Base-by-base conservation (phyloP, 2,329 filamentous ascomycete genomes). In the Passalora sequoiae region DNA sequence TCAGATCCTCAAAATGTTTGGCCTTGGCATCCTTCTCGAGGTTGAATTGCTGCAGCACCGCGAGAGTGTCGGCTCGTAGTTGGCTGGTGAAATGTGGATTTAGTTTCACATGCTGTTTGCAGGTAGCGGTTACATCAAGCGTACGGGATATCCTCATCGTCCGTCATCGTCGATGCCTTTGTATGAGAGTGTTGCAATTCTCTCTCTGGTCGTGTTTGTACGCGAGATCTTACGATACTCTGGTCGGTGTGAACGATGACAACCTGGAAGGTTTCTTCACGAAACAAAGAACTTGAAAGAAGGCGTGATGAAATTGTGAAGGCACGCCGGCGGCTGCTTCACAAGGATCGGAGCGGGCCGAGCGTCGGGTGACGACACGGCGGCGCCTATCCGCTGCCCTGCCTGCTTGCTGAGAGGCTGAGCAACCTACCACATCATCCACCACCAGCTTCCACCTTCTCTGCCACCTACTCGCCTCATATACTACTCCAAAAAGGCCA, bases 1-100 rank as follows among this genome's bases (percentile, higher is more conserved):
- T 81, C 40, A 91, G 69, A 49, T 80, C 74, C 61, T 85, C 79
- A 53, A 91, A 87, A 38, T 77, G 75, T 57, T 81, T 77, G 46
- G 74, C 71, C 44, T 77, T 75, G 10, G 75, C 75, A 61, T 89
- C 83, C 51, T 81, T 78, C 63, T 91, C 86, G 35, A 73, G 69
- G 59, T 86, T 83, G 68, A 92, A 91, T 50, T 82, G 75, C 61
- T 82, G 75, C 45, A 91, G 72, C n/a, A 83, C 81, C 19, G 75
- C 75, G 30, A 89, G 72, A 3, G 86, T 75, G 49, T 77, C 73
- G 27, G 76, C 69, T 4, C 85, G 85, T 47, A 92, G 77, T 46
- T 73, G 71, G 47, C 80, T 83, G 55, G 19, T n/a, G n/a, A 39
- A 8, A 35, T 19, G 28, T 59, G 52, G 54, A 56, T 50, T 19